Conservation (phyloP, 2,329 filamentous ascomycete genomes). For the Blastomyces emzantsi region DNA sequence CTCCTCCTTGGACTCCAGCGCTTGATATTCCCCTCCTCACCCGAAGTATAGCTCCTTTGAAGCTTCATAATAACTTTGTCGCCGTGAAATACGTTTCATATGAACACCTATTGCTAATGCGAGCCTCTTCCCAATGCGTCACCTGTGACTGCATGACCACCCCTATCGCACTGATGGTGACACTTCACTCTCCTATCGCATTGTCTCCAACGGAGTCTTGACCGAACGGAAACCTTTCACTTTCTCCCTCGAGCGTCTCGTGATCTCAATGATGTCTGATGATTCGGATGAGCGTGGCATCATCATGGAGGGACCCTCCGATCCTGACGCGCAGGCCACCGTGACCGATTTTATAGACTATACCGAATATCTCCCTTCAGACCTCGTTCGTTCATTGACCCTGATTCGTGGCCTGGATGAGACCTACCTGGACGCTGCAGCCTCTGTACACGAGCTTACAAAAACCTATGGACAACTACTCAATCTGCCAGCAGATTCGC, state of each 20-base stretch:
- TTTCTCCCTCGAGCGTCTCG: constrained; percentile 3
- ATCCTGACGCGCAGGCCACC: constrained; percentile 57
- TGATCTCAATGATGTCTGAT: constrained; percentile 30
- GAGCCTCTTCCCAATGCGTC: constrained; percentile 11
- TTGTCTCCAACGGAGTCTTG: constrained; percentile 9
- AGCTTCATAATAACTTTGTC: not conserved
- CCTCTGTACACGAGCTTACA: constrained; percentile 35
- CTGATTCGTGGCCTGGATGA: constrained; percentile 47
- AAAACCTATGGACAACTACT: constrained; percentile 43
- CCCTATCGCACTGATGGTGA: constrained; percentile 19
- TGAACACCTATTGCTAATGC: not conserved
- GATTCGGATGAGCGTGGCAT: constrained; percentile 36
- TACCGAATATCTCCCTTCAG: constrained; percentile 59
- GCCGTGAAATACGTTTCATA: not conserved
- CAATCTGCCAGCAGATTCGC: constrained; percentile 38
- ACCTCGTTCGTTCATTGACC: constrained; percentile 54
- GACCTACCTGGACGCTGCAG: constrained; percentile 35
- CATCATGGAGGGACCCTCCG: constrained; percentile 43
- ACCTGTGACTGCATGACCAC: constrained; percentile 15
- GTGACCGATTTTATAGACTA: constrained; percentile 61
- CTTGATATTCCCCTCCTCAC: not conserved
- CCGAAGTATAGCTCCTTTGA: not conserved
- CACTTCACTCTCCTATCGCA: constrained; percentile 11
- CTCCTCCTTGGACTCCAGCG: not conserved
- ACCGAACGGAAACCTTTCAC: constrained; percentile 5